phyloP scores from a whole-genome alignment of 192 early-diverging fungal genomes.

The Gaertneriomyces semiglobifer region DNA sequence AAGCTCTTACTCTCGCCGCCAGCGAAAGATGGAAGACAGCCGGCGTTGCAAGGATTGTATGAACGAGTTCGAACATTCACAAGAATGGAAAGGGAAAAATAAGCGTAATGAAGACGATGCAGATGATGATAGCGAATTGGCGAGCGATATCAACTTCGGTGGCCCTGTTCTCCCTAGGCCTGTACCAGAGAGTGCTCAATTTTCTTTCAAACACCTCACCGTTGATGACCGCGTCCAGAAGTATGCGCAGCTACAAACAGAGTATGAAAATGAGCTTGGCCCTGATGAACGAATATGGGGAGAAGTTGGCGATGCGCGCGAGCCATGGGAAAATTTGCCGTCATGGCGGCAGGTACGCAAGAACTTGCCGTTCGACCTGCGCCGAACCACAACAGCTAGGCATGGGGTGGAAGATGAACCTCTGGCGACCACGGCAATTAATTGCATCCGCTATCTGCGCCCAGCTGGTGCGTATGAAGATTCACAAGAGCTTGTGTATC shows the following conservation, averaged over 20 bases:
- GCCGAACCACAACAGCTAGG: background rate
- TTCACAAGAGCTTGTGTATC: background rate
- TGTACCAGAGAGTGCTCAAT: background rate
- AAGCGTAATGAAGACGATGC: background rate
- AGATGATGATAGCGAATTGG: no score
- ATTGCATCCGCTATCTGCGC: background rate
- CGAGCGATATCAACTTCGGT: no score
- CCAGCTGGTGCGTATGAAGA: conserved; percentile 1
- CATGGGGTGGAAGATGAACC: background rate
- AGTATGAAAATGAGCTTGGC: background rate
- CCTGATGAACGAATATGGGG: no score
- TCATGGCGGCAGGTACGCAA: background rate
- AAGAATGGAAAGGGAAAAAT: background rate
- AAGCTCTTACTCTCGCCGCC: background rate
- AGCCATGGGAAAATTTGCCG: conserved; percentile 6
- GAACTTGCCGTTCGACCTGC: background rate
- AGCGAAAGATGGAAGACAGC: background rate
- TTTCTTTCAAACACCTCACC: background rate
- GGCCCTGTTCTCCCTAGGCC: background rate
- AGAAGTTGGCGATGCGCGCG: background rate
- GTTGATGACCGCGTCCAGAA: background rate
- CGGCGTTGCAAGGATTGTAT: background rate
- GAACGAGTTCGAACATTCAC: background rate
- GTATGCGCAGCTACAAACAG: background rate
- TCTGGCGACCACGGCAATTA: background rate